Base-by-base conservation (phyloP, 345 rosid genomes). In the Crucihimalaya himalaica region DNA sequence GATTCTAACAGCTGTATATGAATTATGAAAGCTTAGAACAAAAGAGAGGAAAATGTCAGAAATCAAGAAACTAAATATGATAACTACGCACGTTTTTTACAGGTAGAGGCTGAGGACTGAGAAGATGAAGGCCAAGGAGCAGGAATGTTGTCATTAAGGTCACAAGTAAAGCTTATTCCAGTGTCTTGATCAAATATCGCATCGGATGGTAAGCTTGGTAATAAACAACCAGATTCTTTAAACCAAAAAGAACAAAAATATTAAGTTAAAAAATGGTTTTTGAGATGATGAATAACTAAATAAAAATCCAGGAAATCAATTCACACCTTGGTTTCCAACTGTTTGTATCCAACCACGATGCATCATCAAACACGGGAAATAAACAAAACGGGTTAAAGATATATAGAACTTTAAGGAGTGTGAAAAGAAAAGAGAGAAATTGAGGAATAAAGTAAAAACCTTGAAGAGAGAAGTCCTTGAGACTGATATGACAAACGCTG, bases 391-490 rank as follows among this genome's bases (percentile, higher is more conserved):
- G 6, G 37, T 46, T 63, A 63, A 37, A 29, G 21, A 57, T 16
- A n/a, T 15, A n/a, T 23, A 11, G 37, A 18, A 15, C 50, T 4
- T 6, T 11, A 46, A 4, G 2, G 4, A 58, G 39, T 20, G 48
- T 40, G 10, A 34, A 45, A 27, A 18, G 15, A 3, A 65, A 28
- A 73, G 13, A 12, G 32, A 60, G 40, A 54, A 63, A 25, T 28
- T 60, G 37, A n/a, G 48, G 51, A 63, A 52, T 70, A 58, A 18
- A 55, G 76, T 59, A 56, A 66, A 35, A 71, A 95, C 99, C 97
- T 88, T 95, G 99, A 74, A 95, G 89, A 15, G 97, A 88, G 85
- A 95, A 95, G 86, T 95, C 99, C 82, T 95, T 87, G 72, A 95
- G 97, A 77, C 86, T 95, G 66, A 95, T 81, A 70, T 82, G 97